Percentiles rank a stretch among this genome's conserved stretches.
These are phyloP conservation scores for Paracorniculantispora psalliotae DNA, from an alignment of 2,329 filamentous ascomycete species.

Conservation along the genomic window DNA sequence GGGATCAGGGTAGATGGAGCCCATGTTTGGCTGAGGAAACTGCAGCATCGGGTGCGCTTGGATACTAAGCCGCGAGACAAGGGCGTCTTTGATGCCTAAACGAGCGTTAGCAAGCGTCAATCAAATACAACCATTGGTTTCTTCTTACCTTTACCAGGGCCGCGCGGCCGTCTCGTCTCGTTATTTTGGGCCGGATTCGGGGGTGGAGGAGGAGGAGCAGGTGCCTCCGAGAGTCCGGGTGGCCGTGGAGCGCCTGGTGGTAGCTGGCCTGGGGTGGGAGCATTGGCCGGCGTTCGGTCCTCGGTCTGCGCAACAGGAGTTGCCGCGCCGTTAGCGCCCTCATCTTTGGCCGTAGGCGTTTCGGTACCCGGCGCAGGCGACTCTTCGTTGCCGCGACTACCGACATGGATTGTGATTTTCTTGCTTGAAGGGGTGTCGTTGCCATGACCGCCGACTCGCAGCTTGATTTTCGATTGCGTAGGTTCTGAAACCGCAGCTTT, in stretches of 20 bases:
- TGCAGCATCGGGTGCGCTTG: constrained; percentile 64
- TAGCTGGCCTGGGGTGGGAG: not conserved
- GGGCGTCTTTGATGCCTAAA: constrained; percentile 52
- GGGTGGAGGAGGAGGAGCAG: constrained; percentile 21
- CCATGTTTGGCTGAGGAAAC: constrained; percentile 54
- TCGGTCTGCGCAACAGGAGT: constrained; percentile 6
- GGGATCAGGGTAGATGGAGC: constrained; percentile 61
- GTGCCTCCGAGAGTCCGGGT: not conserved
- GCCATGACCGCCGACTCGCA: constrained; percentile 59
- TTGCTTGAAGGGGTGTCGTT: constrained; percentile 45
- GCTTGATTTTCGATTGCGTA: constrained; percentile 70
- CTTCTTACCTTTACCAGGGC: constrained; percentile 37
- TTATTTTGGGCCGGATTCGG: constrained; percentile 24
- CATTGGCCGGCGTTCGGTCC: not conserved
- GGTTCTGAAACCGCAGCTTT: constrained; percentile 69
- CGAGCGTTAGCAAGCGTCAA: constrained; percentile 20
- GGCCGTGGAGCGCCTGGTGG: constrained; percentile 13
- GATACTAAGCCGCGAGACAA: constrained; percentile 62
- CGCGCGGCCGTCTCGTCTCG: constrained; percentile 34
- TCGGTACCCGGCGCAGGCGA: constrained; percentile 44
- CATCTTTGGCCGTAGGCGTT: constrained; percentile 27
- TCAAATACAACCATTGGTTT: not conserved
- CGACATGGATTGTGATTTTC: constrained; percentile 69
- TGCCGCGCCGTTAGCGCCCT: constrained; percentile 5
- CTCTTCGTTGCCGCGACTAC: constrained; percentile 50